Conservation (phyloP, 192 early-diverging fungal genomes). For the Gamsiella multidivaricata region DNA sequence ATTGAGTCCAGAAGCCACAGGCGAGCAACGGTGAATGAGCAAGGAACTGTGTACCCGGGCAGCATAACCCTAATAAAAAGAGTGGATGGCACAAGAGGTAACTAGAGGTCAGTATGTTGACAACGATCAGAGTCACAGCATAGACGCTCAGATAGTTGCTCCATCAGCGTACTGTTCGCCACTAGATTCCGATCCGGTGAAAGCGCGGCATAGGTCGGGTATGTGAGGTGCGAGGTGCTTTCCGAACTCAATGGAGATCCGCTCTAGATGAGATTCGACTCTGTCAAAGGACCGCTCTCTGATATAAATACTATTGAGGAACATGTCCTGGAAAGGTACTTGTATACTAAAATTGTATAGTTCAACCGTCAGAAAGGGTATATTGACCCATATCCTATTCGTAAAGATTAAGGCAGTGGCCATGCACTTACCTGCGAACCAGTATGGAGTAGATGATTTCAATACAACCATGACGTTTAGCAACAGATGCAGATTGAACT, state of each 20-base stretch:
- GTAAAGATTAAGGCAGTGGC: background rate
- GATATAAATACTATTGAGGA: slow-evolving; percentile 34
- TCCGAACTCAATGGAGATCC: slow-evolving; percentile 26
- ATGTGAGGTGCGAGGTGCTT: slow-evolving; percentile 24
- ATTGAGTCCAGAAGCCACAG: slow-evolving; percentile 51
- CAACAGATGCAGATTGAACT: slow-evolving; percentile 7
- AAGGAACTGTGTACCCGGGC: slow-evolving; percentile 28
- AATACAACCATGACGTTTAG: slow-evolving; percentile 32
- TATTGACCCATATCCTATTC: background rate
- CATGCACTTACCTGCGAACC: slow-evolving; percentile 36
- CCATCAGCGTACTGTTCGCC: slow-evolving; percentile 25
- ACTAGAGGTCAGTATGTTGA: too few relatives aligned
- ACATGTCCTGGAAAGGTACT: slow-evolving; percentile 49
- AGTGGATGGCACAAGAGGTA: too few relatives aligned
- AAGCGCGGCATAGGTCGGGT: slow-evolving; percentile 28
- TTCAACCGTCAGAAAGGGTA: background rate
- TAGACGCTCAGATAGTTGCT: too few relatives aligned
- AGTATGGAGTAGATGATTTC: slow-evolving; percentile 52
- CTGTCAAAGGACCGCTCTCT: slow-evolving; percentile 20
- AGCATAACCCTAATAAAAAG: slow-evolving; percentile 22
- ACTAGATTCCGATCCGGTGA: slow-evolving; percentile 21
- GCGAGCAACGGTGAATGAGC: slow-evolving; percentile 45
- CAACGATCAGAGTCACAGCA: too few relatives aligned
- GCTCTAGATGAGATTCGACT: slow-evolving; percentile 41
- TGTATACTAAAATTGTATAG: slow-evolving; percentile 22